Evolutionary conservation across 805 yeast species (phyloP).

Genomic region (Wickerhamomyces kurtzmanii): DNA sequence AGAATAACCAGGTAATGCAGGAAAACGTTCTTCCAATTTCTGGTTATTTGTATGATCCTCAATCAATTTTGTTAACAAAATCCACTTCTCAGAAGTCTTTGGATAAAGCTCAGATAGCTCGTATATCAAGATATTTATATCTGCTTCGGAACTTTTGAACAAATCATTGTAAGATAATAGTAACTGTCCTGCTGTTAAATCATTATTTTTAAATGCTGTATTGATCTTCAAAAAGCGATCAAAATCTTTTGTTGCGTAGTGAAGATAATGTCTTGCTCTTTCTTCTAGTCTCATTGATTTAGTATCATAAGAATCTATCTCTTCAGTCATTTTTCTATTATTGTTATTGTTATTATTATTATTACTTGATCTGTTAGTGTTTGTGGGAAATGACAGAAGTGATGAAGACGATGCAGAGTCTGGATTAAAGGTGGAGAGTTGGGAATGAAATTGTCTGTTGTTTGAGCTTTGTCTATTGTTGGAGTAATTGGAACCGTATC

Average conservation of each 20-base stretch:
- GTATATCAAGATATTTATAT: conserved; percentile 44
- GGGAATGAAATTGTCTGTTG: conserved; percentile 40
- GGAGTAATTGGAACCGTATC: background rate
- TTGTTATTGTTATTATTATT: conserved; percentile 8
- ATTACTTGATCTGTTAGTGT: conserved; percentile 11
- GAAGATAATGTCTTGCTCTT: conserved; percentile 72
- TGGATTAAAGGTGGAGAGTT: conserved; percentile 47
- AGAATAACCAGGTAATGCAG: conserved; percentile 29
- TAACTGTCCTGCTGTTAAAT: conserved; percentile 38
- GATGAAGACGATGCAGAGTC: too few species aligned
- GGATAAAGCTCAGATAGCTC: conserved; percentile 54
- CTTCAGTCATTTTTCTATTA: conserved; percentile 12
- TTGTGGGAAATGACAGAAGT: conserved; percentile 19
- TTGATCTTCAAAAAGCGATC: conserved; percentile 41
- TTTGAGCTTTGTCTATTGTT: conserved; percentile 3
- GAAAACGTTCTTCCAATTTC: conserved; percentile 32
- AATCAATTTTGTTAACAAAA: conserved; percentile 22
- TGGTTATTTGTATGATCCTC: conserved; percentile 16
- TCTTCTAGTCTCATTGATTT: conserved; percentile 65
- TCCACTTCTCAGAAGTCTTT: conserved; percentile 30
- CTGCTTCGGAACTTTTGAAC: conserved; percentile 35
- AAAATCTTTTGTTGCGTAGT: conserved; percentile 37
- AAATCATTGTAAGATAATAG: conserved; percentile 34
- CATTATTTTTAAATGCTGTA: conserved; percentile 32
- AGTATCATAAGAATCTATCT: conserved; percentile 27